Base-by-base conservation (phyloP, 441 rosid genomes). In the Jatropha multifida region DNA sequence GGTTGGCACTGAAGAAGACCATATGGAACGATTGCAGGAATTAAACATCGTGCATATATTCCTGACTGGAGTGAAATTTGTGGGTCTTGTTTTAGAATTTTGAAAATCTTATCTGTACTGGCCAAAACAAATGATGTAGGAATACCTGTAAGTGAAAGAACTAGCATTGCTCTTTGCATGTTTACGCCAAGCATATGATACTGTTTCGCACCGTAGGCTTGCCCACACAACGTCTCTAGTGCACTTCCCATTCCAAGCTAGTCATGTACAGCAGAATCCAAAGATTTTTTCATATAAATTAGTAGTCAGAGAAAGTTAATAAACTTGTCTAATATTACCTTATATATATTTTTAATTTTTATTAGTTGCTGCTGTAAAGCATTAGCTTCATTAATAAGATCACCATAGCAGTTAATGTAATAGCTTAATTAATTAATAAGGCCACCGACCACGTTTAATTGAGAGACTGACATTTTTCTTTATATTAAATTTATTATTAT, bases 211-310 rank as follows among this genome's bases (percentile, higher is more conserved):
- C 87, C 87, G 48, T 79, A 79, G 65, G 90, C 80, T 59, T 84
- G 90, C 4, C 90, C 86, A 55, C 88, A 83, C 8, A 83, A 69
- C 42, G 87, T 85, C 55, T 83, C 87, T 17, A 85, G 54, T 59
- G 86, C 90, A 73, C 81, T 74, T 74, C 84, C 86, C 87, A 84
- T 81, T 54, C 88, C 90, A 27, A 76, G 74, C 90, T 87, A 11
- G 52, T 64, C 59, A 61, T 44, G 5, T 17, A 6, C 10, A 44
- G 26, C 12, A 71, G 13, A 12, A 71, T 40, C 0, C 5, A n/a
- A 12, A 54, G 37, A 6, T 51, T 10, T 26, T 23, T 4, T 6
- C 4, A 2, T 14, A 38, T 44, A 4, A 49, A 26, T 17, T 5
- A 6, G 4, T 13, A 12, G 23, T 27, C 13, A 68, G 41, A 26